Conservation (phyloP, 2,329 filamentous ascomycete species). For the Cercospora brassicicola region DNA sequence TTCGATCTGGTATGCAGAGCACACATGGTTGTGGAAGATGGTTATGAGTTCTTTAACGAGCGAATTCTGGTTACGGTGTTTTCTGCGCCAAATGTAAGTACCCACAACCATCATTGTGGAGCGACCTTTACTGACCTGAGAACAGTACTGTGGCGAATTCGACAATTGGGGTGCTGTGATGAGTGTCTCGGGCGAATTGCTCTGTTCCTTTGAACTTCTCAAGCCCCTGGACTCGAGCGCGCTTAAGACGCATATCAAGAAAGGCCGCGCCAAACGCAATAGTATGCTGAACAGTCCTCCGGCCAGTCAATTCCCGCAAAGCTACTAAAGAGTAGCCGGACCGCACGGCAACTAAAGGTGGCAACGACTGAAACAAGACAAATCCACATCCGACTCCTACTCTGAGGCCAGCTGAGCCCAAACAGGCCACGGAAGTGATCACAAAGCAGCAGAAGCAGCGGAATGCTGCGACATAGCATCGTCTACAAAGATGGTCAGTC, state of each 20-base stretch:
- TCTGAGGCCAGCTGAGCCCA: not conserved
- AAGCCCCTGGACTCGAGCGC: slow-evolving; percentile 96
- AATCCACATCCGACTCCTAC: not conserved
- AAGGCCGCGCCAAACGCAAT: slow-evolving; percentile 89
- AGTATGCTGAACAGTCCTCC: slow-evolving; percentile 91
- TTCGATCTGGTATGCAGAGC: slow-evolving; percentile 96
- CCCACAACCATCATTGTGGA: not conserved
- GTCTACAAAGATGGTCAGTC: not conserved
- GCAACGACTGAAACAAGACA: not conserved
- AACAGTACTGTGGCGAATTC: slow-evolving; percentile 84
- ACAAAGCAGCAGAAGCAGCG: not conserved
- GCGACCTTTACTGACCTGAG: not conserved
- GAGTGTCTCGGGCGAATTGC: slow-evolving; percentile 88
- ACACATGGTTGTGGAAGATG: slow-evolving; percentile 99
- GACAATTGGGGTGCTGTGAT: slow-evolving; percentile 99
- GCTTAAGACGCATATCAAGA: slow-evolving; percentile 98
- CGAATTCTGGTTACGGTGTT: slow-evolving; percentile 94
- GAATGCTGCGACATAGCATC: not conserved
- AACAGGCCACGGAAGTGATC: not conserved
- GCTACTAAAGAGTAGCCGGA: slow-evolving; percentile 43
- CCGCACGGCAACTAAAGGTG: not conserved
- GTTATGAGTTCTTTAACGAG: slow-evolving; percentile 98
- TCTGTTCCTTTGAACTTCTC: slow-evolving; percentile 95
- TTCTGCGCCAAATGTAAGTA: slow-evolving; percentile 82
- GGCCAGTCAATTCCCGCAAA: slow-evolving; percentile 53